Base-by-base conservation (phyloP, 495 filamentous ascomycete species). In the Tuber brumale region DNA sequence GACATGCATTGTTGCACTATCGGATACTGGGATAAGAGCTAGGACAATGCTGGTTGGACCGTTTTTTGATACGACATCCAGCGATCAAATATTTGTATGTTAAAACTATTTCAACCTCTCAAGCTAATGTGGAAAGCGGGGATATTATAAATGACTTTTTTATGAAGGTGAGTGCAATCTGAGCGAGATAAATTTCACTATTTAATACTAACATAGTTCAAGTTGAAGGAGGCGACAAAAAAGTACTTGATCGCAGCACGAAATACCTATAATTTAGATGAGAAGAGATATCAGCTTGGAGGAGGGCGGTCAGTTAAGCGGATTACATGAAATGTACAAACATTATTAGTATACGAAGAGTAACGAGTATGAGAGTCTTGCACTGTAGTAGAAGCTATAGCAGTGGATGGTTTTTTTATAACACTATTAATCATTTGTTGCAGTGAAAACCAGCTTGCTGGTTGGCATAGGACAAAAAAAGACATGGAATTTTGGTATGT, bases 71-170 rank as follows among this genome's bases (percentile, higher is more conserved):
- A 2, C 1, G 66, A 8, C 27, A 76, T 42, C 6, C 19, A 61
- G 61, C 42, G 23, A 23, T 35, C n/a, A 19, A 45, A 8, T 76
- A 76, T 70, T 61, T 70, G 3, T 6, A 73, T 0, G 61, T 45
- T 19, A 76, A 76, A 43, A 70, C 75, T 2, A 76, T 76, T 35
- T 27, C 71, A n/a, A 73, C 43, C 8, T 31, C 39, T 23, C 31
- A 31, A 21, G 75, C 71, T 16, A 76, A 76, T 73, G 44, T 43
- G 31, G 10, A 61, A 14, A 73, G 61, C 16, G 73, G 75, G 57
- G 43, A 77, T 73, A 46, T 74, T 4, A 77, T 74, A 37, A 31
- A 74, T 74, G 72, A 77, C 45, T 74, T 74, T 27, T 77, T 74
- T 23, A 37, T 39, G 35, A 66, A 76, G 23, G 70, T 76, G 23